Conservation (phyloP, 2,329 filamentous ascomycete species). For the Colletotrichum agaves region DNA sequence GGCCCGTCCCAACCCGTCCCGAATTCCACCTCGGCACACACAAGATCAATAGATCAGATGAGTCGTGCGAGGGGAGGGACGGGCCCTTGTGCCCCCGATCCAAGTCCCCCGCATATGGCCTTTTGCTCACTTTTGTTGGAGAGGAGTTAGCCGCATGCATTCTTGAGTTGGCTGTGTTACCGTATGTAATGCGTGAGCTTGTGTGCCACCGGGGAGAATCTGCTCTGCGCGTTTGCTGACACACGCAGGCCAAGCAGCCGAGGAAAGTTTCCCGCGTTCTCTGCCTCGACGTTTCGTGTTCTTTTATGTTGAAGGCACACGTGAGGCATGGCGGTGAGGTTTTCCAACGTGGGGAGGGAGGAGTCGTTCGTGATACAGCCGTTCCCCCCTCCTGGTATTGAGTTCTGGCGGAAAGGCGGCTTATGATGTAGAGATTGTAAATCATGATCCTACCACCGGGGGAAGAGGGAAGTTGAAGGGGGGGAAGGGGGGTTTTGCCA, state of each 20-base stretch:
- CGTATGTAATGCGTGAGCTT: no score
- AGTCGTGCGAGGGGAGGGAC: neutral
- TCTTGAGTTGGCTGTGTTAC: neutral
- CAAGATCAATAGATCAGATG: neutral
- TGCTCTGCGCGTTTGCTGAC: no score
- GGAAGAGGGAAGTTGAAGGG: neutral
- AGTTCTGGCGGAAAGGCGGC: neutral
- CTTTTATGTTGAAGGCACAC: neutral
- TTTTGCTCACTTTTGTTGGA: neutral
- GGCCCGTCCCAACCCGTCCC: neutral
- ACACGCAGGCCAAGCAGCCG: no score
- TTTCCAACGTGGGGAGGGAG: neutral
- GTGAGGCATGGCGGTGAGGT: neutral
- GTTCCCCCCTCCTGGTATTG: neutral
- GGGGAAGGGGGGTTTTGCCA: no score
- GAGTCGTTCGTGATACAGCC: neutral
- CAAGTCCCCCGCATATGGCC: neutral
- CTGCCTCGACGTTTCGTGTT: no score
- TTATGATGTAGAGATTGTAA: neutral
- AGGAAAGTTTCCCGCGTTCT: no score
- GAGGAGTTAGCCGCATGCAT: neutral
- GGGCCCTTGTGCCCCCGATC: constrained; percentile 6
- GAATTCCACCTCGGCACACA: neutral
- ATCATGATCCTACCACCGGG: neutral
- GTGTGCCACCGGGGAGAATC: no score